phyloP scores from a whole-genome alignment of 2,329 filamentous ascomycete genomes.

The Ophiostoma sp. region DNA sequence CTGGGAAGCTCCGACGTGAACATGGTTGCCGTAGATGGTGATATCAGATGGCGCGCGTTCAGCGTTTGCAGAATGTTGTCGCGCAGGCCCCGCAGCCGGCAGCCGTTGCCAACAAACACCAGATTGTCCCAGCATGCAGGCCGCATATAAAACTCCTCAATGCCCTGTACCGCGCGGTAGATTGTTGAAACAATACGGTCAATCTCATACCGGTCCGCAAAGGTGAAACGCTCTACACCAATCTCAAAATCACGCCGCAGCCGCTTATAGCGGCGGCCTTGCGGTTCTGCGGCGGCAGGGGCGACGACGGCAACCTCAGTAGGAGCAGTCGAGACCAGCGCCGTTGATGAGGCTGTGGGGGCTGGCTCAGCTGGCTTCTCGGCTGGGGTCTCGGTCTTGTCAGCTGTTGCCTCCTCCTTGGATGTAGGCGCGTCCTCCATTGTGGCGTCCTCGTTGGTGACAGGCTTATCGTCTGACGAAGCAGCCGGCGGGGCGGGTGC shows the following conservation, averaged over 20 bases:
- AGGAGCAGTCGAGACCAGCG: neutral
- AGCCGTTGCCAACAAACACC: conserved; percentile 86
- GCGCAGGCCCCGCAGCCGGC: conserved; percentile 67
- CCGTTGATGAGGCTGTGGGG: too few species aligned
- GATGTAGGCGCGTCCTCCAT: conserved; percentile 18
- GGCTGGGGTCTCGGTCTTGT: neutral
- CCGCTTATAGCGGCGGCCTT: conserved; percentile 28
- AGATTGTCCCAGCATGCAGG: conserved; percentile 86
- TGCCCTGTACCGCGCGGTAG: conserved; percentile 74
- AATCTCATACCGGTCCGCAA: conserved; percentile 64
- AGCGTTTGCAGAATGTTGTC: conserved; percentile 81
- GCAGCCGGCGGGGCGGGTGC: conserved; percentile 1
- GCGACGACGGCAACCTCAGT: conserved; percentile 19
- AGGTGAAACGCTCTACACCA: conserved; percentile 67
- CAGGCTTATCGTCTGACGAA: conserved; percentile 12
- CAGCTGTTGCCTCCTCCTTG: conserved; percentile 12
- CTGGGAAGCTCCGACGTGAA: conserved; percentile 96
- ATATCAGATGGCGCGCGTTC: conserved; percentile 77
- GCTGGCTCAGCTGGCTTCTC: conserved; percentile 3
- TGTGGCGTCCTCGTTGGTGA: neutral
- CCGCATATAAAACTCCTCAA: conserved; percentile 78
- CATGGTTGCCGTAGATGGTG: conserved; percentile 87
- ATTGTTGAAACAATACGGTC: conserved; percentile 80
- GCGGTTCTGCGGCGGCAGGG: conserved; percentile 21
- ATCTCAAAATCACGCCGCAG: conserved; percentile 66